Evolutionary conservation across 768 basidiomycete genomes (phyloP).

Genomic region (Chalciporus chontae): DNA sequence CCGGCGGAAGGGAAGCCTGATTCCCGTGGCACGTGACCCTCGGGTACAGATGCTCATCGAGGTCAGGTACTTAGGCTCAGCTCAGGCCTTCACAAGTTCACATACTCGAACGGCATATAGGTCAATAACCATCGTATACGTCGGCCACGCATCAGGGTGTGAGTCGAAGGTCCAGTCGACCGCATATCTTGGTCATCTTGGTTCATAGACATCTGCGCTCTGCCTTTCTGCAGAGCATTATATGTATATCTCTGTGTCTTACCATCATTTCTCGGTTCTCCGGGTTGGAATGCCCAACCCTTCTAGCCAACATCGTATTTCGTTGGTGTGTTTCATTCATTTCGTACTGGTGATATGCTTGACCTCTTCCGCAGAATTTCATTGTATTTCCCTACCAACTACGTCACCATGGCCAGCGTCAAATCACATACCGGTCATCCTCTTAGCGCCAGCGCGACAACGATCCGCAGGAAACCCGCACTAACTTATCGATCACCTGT

Average conservation of each 20-base stretch:
- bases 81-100: conserved; percentile 19
- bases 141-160: conserved; percentile 4
- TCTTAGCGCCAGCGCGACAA: conserved; percentile 11
- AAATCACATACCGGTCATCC: conserved; percentile 12
- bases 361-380: conserved; percentile 11
- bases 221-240: conserved; percentile 6
- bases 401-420: conserved; percentile 21
- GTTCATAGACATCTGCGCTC: conserved; percentile 8
- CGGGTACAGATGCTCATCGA: conserved; percentile 10
- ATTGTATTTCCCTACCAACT: conserved; percentile 1
- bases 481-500: conserved; percentile 58
- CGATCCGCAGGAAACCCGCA: conserved; percentile 53
- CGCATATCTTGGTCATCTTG: conserved; percentile 24
- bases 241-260: conserved; percentile 11
- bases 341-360: neutral
- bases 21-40: conserved; percentile 22
- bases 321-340: conserved; percentile 17
- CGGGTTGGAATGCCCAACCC: conserved; percentile 22
- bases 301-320: conserved; percentile 11
- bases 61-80: conserved; percentile 12
- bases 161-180: conserved; percentile 5
- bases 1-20: too few relatives aligned
- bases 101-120: conserved; percentile 8
- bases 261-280: conserved; percentile 3
- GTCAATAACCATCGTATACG: conserved; percentile 6